Base-by-base conservation (phyloP, 768 basidiomycete genomes). In the Xerocomellus chrysenteron region DNA sequence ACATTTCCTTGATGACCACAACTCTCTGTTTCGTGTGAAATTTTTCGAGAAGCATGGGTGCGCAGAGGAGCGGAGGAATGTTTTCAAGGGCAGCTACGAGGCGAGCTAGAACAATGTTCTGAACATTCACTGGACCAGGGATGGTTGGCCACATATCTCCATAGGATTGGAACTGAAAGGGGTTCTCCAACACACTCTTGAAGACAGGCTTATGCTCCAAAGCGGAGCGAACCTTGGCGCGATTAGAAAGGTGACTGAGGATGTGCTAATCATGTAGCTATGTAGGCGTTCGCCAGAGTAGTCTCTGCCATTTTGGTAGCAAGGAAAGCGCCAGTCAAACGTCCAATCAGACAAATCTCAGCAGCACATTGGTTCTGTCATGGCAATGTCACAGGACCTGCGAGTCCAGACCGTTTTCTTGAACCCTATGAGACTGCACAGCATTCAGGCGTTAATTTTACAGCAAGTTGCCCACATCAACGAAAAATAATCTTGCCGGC, bases 111-210 rank as follows among this genome's bases (percentile, higher is more conserved):
- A 84, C 68, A 7, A 73, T 59, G 56, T 85, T 87, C 68, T 92
- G 90, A 8, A 87, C 47, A 65, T 85, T 86, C 5, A 75, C 17
- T 16, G 78, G 10, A 90, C 75, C 12, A 58, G 21, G 32, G 35
- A 26, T 40, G 52, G 48, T 65, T 48, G 52, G 39, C 40, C 11
- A 36, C 12, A 19, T 11, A 14, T 17, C 43, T 13, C 10, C 33
- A 30, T 24, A 37, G 24, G 56, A 48, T 16, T 35, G 30, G 58
- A 62, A 58, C 12, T 80, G 78, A 62, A 88, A 87, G 3, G 91
- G 91, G 56, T 82, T 92, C 49, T 86, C 85, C 24, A 93, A 73
- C 1, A 87, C 85, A 55, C 82, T 79, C 60, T 84, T 91, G 74
- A 83, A 91, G 1, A 86, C 82, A 1, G 76, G 73, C 64, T 85